A percentile compares a stretch with the other conserved stretches of the same genome.
Evolutionary conservation across 805 yeast species (phyloP).

Genomic region (Tetrapisispora namnaoensis): DNA sequence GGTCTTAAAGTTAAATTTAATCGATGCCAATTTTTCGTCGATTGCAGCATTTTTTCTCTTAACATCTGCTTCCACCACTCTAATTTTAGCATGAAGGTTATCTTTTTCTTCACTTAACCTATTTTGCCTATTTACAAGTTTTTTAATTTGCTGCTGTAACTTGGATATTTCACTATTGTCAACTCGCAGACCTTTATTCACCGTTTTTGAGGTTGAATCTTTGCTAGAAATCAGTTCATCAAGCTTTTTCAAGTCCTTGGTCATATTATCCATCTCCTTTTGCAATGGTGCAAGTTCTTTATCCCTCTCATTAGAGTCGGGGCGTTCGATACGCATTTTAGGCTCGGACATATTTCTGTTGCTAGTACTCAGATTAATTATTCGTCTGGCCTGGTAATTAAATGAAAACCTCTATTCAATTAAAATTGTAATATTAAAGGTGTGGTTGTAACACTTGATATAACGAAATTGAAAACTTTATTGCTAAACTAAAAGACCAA

Average conservation of each 20-base stretch:
- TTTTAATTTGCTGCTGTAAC: slow-evolving; percentile 37
- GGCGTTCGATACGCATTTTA: not conserved
- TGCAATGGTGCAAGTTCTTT: not conserved
- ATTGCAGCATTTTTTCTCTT: slow-evolving; percentile 69
- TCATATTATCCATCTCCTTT: not conserved
- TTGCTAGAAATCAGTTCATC: not conserved
- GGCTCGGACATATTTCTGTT: not conserved
- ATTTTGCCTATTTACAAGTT: slow-evolving; percentile 36
- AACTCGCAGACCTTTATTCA: not conserved
- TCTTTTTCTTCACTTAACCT: slow-evolving; percentile 35
- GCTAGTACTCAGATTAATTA: no score
- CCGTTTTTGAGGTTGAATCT: not conserved
- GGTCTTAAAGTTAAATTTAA: slow-evolving; percentile 45
- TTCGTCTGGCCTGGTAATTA: no score
- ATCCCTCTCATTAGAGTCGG: slow-evolving; percentile 1
- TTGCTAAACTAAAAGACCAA: not conserved
- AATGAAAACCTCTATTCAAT: no score
- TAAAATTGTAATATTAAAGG: no score
- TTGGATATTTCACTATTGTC: not conserved
- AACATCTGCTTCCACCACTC: slow-evolving; percentile 51
- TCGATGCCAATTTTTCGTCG: slow-evolving; percentile 8
- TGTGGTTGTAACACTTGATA: no score
- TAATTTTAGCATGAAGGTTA: slow-evolving; percentile 51
- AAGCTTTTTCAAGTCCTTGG: not conserved
- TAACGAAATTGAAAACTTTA: no score